phyloP scores from a whole-genome alignment of 805 yeast genomes.

The Ogataea degrootiae region DNA sequence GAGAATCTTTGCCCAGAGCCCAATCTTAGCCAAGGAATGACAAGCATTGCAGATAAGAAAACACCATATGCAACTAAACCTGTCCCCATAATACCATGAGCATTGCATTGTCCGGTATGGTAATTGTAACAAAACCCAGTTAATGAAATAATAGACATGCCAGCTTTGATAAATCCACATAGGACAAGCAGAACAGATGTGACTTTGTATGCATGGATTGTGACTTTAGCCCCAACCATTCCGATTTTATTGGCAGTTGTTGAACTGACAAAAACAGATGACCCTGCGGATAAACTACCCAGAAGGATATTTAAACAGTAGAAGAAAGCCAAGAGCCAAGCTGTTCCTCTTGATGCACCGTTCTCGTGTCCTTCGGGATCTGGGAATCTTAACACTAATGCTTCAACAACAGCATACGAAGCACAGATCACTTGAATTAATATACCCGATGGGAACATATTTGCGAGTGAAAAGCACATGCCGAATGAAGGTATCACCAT shows the following conservation, averaged over 20 bases:
- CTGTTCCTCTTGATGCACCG: constrained; percentile 60
- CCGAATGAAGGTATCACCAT: constrained; percentile 55
- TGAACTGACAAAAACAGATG: constrained; percentile 32
- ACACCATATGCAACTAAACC: constrained; percentile 81
- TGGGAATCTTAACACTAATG: constrained; percentile 53
- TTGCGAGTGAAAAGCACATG: constrained; percentile 51
- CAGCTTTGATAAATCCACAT: constrained; percentile 74
- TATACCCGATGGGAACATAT: constrained; percentile 39
- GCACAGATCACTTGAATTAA: constrained; percentile 43
- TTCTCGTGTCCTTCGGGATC: constrained; percentile 66
- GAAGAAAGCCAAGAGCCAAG: constrained; percentile 53
- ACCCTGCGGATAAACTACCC: constrained; percentile 54
- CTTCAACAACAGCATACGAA: constrained; percentile 52
- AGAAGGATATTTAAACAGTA: constrained; percentile 44
- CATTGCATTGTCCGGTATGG: constrained; percentile 92
- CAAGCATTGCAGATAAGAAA: constrained; percentile 58
- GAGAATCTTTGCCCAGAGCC: constrained; percentile 42
- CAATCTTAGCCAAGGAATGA: constrained; percentile 70
- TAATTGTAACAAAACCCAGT: constrained; percentile 81
- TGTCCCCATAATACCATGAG: constrained; percentile 96
- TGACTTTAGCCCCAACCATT: constrained; percentile 34
- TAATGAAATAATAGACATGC: constrained; percentile 77
- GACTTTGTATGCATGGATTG: constrained; percentile 36
- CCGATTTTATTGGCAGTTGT: constrained; percentile 31
- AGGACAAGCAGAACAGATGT: constrained; percentile 43